A percentile compares a stretch with the other conserved stretches of the same genome.
Conservation (phyloP, 805 yeast genomes). For the Kodamaea neixiangensis region DNA sequence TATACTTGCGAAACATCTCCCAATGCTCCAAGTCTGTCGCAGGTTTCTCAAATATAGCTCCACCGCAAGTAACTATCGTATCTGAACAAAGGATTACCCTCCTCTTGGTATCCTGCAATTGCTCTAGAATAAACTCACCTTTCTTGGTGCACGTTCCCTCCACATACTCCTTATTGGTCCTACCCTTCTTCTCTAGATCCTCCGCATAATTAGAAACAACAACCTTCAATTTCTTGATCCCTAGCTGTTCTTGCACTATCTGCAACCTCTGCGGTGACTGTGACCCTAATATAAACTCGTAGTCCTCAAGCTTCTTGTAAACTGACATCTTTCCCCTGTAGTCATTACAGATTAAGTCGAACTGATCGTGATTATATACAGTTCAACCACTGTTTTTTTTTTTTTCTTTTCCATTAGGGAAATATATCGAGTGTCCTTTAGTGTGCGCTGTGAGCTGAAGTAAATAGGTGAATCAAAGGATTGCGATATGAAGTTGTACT, state of each 20-base stretch:
- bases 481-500: conserved; percentile 30
- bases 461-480: background rate
- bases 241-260: conserved; percentile 60
- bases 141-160: conserved; percentile 68
- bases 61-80: conserved; percentile 66
- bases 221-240: conserved; percentile 46
- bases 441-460: background rate
- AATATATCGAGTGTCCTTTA: conserved; percentile 8
- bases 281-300: conserved; percentile 68
- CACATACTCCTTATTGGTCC: conserved; percentile 59
- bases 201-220: conserved; percentile 76
- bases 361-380: background rate
- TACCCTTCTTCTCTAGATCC: conserved; percentile 57
- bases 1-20: conserved; percentile 31
- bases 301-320: conserved; percentile 5
- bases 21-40: conserved; percentile 27
- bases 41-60: conserved; percentile 79
- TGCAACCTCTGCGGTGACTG: conserved; percentile 80
- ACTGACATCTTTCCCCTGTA: background rate
- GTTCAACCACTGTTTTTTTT: conserved; percentile 3
- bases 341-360: background rate
- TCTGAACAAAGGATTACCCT: conserved; percentile 64
- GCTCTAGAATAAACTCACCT: conserved; percentile 58
- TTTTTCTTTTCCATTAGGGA: conserved; percentile 5
- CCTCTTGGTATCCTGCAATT: conserved; percentile 29